Evolutionary conservation across 192 early-diverging fungal species (phyloP).

Genomic region (Umbelopsis ramanniana): DNA sequence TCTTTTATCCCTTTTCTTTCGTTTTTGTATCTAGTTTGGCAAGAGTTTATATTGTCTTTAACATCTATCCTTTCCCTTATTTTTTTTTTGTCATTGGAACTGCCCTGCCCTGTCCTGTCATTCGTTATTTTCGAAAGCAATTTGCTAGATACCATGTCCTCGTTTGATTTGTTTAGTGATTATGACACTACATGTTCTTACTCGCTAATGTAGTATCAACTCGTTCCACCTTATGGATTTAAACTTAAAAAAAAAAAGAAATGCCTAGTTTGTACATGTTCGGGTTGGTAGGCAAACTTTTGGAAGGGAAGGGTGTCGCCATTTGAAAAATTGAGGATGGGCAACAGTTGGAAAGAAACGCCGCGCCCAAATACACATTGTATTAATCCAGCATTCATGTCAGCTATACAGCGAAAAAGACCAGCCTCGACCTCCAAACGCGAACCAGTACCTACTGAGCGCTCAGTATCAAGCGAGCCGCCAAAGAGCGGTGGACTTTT

Average conservation of each 20-base stretch:
- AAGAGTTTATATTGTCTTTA: slow-evolving; percentile 5
- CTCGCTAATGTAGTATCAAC: neutral
- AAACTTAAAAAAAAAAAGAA: neutral
- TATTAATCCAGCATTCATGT: neutral
- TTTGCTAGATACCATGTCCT: neutral
- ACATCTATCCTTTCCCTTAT: neutral
- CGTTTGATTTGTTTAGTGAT: neutral
- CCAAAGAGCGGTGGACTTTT: neutral
- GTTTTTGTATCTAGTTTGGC: slow-evolving; percentile 11
- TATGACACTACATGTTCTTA: neutral
- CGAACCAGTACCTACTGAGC: neutral
- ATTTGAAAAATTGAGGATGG: no score
- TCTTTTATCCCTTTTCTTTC: slow-evolving; percentile 1
- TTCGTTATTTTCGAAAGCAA: neutral
- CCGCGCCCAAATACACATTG: neutral
- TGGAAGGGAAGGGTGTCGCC: no score
- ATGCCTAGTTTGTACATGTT: no score
- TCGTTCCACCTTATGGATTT: neutral
- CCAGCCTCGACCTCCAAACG: neutral
- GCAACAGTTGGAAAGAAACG: no score
- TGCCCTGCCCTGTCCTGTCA: neutral
- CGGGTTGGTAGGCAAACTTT: no score
- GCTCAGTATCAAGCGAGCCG: neutral
- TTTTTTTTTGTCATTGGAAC: neutral
- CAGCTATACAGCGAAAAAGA: slow-evolving; percentile 2